These are phyloP conservation scores for Phytopythium aichiense DNA, from an alignment of 352 stramenopile species.

Conservation along the genomic window DNA sequence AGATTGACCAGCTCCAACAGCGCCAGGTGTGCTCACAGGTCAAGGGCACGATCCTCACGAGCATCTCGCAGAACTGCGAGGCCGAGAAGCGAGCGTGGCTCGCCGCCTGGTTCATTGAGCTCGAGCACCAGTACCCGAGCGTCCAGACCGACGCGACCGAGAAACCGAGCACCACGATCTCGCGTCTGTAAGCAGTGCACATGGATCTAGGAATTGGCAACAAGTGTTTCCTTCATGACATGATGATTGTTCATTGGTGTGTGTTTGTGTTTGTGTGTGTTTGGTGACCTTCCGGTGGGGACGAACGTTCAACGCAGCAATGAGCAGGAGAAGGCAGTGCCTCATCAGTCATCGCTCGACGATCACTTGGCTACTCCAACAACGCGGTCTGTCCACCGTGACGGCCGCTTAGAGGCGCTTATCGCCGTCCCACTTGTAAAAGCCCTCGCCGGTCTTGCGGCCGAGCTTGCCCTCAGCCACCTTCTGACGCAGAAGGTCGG, in stretches of 20 bases:
- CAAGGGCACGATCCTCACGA: slow-evolving; percentile 35
- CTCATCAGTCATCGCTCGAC: neutral
- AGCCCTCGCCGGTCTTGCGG: slow-evolving; percentile 95
- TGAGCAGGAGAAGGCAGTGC: neutral
- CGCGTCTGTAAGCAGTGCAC: neutral
- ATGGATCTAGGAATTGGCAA: neutral
- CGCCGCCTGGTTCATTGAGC: slow-evolving; percentile 52
- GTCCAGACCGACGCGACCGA: neutral
- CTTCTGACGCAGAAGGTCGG: slow-evolving; percentile 88
- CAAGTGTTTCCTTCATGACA: neutral
- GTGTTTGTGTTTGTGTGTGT: neutral
- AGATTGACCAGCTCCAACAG: slow-evolving; percentile 7
- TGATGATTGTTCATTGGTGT: neutral
- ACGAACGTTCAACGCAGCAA: neutral
- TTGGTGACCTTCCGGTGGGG: neutral
- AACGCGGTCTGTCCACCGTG: neutral
- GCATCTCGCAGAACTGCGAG: slow-evolving; percentile 54
- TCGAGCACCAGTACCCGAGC: slow-evolving; percentile 31
- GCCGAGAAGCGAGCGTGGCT: slow-evolving; percentile 59
- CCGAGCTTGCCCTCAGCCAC: slow-evolving; percentile 93
- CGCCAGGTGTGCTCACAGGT: slow-evolving; percentile 21
- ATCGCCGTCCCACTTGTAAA: slow-evolving; percentile 92
- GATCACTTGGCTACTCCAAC: neutral
- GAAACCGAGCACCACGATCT: neutral
- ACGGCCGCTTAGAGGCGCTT: slow-evolving; percentile 52